These are phyloP conservation scores for Flaveria brownii DNA, from an alignment of 129 eudicot genomes.

Conservation along the genomic window DNA sequence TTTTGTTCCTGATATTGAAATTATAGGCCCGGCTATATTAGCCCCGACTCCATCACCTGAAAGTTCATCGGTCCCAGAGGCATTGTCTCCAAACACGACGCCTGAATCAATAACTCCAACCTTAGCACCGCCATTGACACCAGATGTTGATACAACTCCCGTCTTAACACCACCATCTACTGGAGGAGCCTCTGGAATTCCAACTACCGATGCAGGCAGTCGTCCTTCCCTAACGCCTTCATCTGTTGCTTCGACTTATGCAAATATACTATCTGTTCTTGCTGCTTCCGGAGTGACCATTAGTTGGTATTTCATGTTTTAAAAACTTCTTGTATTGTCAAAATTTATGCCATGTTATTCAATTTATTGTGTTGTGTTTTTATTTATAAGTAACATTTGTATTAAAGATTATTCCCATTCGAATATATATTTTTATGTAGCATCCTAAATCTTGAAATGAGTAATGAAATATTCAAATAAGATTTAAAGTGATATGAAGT, in stretches of 20 bases:
- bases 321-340: background rate
- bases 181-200: constrained; percentile 29
- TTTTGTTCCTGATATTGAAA: background rate
- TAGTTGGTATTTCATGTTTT: constrained; percentile 34
- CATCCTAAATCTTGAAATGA: too few species aligned
- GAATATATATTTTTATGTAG: background rate
- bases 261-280: constrained; percentile 43
- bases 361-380: constrained; percentile 16
- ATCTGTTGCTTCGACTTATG: constrained; percentile 43
- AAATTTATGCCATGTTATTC: background rate
- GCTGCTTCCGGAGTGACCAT: constrained; percentile 40
- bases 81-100: constrained; percentile 13
- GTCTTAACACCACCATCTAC: constrained; percentile 46
- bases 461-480: too few species aligned
- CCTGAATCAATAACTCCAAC: constrained; percentile 19
- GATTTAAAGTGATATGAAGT: too few species aligned
- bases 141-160: constrained; percentile 56
- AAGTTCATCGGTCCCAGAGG: constrained; percentile 32
- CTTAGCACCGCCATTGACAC: constrained; percentile 49
- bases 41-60: constrained; percentile 53
- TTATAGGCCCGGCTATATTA: constrained; percentile 53
- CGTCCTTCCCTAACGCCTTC: constrained; percentile 60
- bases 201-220: constrained; percentile 50
- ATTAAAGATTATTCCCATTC: background rate
- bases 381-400: background rate